Percentiles rank a stretch among this genome's conserved stretches.
These are phyloP conservation scores for Warburgia ugandensis DNA, from an alignment of 164 flowering plant genomes.

Conservation along the genomic window DNA sequence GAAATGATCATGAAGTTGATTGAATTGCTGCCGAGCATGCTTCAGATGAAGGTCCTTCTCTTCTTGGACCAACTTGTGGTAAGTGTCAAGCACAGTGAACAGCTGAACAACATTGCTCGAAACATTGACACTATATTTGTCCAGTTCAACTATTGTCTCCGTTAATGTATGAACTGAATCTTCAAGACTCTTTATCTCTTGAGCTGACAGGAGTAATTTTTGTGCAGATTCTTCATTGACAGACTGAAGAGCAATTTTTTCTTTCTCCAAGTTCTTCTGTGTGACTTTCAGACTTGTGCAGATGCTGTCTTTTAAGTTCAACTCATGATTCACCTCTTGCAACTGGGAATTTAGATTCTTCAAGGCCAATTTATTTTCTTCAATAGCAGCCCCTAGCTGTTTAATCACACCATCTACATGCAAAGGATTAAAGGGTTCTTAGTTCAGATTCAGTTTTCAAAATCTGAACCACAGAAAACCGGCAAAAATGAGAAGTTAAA, in stretches of 20 bases:
- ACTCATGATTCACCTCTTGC: slow-evolving; percentile 37
- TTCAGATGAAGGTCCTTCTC: slow-evolving; percentile 47
- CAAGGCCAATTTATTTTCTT: slow-evolving; percentile 28
- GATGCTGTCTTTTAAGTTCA: slow-evolving; percentile 51
- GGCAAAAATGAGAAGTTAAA: not conserved
- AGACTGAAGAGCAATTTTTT: slow-evolving; percentile 44
- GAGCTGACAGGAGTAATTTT: slow-evolving; percentile 33
- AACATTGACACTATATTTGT: slow-evolving; percentile 38
- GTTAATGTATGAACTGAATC: slow-evolving; percentile 29
- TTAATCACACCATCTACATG: slow-evolving; percentile 53
- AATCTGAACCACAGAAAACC: not conserved
- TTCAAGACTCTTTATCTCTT: slow-evolving; percentile 49
- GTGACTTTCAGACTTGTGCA: slow-evolving; percentile 26
- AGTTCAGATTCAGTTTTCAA: not conserved
- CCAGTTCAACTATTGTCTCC: slow-evolving; percentile 47
- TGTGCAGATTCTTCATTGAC: slow-evolving; percentile 35
- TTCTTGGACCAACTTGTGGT: slow-evolving; percentile 38
- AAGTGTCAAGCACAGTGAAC: slow-evolving; percentile 37
- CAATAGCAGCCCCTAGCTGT: slow-evolving; percentile 47
- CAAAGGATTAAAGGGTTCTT: slow-evolving; percentile 4
- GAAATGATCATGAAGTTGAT: slow-evolving; percentile 34
- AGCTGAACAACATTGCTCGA: slow-evolving; percentile 48
- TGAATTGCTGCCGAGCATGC: slow-evolving; percentile 36
- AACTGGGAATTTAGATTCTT: slow-evolving; percentile 48
- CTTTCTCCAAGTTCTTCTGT: slow-evolving; percentile 53